phyloP scores from a whole-genome alignment of 108 stramenopile species.

The Nannochloropsis gaditana region DNA sequence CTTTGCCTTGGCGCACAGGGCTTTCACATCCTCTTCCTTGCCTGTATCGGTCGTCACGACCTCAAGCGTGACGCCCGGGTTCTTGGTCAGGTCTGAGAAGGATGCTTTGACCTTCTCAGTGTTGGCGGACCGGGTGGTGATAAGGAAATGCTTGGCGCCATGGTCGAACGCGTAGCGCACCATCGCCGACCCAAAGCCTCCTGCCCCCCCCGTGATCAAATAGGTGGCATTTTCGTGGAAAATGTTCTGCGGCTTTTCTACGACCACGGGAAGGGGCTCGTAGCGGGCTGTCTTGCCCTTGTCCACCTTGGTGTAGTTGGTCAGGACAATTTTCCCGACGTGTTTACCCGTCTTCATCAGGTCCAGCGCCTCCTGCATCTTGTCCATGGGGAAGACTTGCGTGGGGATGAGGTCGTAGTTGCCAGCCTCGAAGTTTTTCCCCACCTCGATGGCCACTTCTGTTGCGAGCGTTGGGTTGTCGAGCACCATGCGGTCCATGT shows the following conservation, averaged over 20 bases:
- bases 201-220: not conserved
- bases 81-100: not conserved
- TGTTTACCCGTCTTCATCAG: constrained; percentile 20
- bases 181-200: constrained; percentile 22
- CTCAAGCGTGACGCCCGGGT: not conserved
- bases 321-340: constrained; percentile 19
- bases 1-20: not conserved
- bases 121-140: constrained; percentile 6
- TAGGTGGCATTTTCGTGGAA: constrained; percentile 14
- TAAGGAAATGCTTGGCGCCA: constrained; percentile 6
- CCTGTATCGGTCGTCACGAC: not conserved
- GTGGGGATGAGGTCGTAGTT: constrained; percentile 10
- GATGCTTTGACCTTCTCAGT: not conserved
- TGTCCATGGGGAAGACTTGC: not conserved
- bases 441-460: not conserved
- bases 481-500: constrained; percentile 18
- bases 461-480: not conserved
- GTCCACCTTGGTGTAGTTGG: not conserved
- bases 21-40: not conserved
- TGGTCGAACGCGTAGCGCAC: not conserved
- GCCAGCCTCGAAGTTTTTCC: not conserved
- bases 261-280: not conserved
- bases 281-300: not conserved
- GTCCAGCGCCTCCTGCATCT: constrained; percentile 12
- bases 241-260: not conserved